Evolutionary conservation across 2,329 filamentous ascomycete genomes (phyloP), one percentile per base, ranked within the genome.

Genomic region (Rutstroemia sydowiana): DNA sequence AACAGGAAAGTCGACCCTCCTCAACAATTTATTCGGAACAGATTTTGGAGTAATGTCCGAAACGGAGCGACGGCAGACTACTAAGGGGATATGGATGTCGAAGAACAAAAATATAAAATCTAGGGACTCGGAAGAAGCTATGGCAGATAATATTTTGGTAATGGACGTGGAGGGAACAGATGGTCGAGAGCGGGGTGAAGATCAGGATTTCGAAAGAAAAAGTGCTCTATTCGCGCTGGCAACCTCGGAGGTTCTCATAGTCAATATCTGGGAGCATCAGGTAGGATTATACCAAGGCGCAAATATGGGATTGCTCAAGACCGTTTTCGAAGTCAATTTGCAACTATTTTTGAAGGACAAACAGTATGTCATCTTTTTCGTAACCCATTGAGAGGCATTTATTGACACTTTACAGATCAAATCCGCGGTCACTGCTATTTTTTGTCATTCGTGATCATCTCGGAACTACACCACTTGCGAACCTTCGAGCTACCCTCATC

Each of bases 121-220:
- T 47, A 70, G 71, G 58, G 69, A 73, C 52, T 58, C 63, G 20
- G 74, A 71, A 51, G 71, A 72, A 59, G 75, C 75, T 58, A 96
- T 97, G 90, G 91, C 92, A 50, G 89, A 95, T 64, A 98, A 98
- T 70, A 96, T 98, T 63, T 75, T 98, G 57, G 93, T 98, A 62
- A 98, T 98, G 93, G 93, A 98, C 66, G 93, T 98, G 40, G 93
- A 98, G 71, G 93, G 93, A 60, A 97, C 93, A 10, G 93, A 98
- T 68, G 93, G 93, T 48, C 83, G 93, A 61, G 93, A 98, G 73
- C 81, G 93, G 60, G 93, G 93, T 58, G 93, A 98, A 70, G 93
- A 98, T 67, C 93, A 98, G 70, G 93, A 98, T 68, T 98, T 98
- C 70, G 93, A 98, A 78, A 81, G 93, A 65, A 98, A 98, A 75